These are phyloP conservation scores for Microsporum audouinii DNA, from an alignment of 2,329 filamentous ascomycete genomes.

Conservation along the genomic window DNA sequence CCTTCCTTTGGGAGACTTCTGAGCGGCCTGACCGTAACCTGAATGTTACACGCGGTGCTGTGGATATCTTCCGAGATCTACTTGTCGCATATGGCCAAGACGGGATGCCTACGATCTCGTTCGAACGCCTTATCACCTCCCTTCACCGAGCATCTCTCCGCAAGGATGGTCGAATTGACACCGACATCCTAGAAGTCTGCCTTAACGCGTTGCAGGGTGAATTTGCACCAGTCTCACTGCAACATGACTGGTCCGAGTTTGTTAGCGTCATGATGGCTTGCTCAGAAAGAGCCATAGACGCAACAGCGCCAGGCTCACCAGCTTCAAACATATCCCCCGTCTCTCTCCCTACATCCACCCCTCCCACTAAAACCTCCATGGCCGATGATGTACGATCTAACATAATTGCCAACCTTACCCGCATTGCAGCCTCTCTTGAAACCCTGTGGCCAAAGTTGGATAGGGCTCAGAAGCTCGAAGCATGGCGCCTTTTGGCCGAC, in stretches of 20 bases:
- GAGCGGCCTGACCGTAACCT: slow-evolving; percentile 28
- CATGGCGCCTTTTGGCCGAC: slow-evolving; percentile 27
- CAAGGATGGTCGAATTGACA: slow-evolving; percentile 30
- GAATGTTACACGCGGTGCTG: slow-evolving; percentile 31
- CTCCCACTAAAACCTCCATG: slow-evolving; percentile 19
- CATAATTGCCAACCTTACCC: slow-evolving; percentile 29
- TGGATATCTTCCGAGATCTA: slow-evolving; percentile 33
- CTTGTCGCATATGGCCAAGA: slow-evolving; percentile 30
- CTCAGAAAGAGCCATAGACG: slow-evolving; percentile 24
- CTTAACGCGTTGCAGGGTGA: slow-evolving; percentile 31
- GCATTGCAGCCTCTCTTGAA: slow-evolving; percentile 28
- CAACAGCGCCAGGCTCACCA: slow-evolving; percentile 13
- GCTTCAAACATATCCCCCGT: slow-evolving; percentile 16
- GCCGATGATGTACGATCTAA: slow-evolving; percentile 28
- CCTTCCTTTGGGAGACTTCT: slow-evolving; percentile 26
- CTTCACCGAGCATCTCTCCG: slow-evolving; percentile 25
- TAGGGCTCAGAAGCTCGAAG: slow-evolving; percentile 26
- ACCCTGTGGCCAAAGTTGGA: slow-evolving; percentile 28
- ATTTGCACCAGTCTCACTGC: slow-evolving; percentile 23
- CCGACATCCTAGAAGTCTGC: slow-evolving; percentile 32
- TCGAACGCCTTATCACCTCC: slow-evolving; percentile 27
- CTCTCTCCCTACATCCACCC: slow-evolving; percentile 8
- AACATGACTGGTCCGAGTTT: slow-evolving; percentile 21
- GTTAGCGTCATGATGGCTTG: slow-evolving; percentile 26
- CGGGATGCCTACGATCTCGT: slow-evolving; percentile 29